These are phyloP conservation scores for Nothophoma quercina DNA, from an alignment of 2,329 filamentous ascomycete species.

Conservation along the genomic window DNA sequence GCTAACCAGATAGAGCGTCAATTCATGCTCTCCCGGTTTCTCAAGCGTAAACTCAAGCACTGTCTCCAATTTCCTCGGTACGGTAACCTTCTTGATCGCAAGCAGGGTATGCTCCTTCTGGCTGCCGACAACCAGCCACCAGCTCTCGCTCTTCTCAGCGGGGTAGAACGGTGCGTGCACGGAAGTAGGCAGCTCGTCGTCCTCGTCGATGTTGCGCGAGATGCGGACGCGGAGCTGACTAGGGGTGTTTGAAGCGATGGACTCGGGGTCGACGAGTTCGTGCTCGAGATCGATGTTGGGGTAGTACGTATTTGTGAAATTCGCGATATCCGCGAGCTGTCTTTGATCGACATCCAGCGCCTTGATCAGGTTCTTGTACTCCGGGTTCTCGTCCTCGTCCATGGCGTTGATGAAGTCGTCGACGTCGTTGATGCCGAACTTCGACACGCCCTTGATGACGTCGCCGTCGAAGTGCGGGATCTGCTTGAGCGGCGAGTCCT, in stretches of 20 bases:
- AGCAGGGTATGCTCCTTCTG: slow-evolving; percentile 86
- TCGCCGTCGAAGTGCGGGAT: slow-evolving; percentile 92
- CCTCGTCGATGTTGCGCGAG: slow-evolving; percentile 78
- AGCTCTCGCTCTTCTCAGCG: slow-evolving; percentile 90
- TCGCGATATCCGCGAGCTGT: slow-evolving; percentile 87
- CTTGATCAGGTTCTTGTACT: slow-evolving; percentile 80
- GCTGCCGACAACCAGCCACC: slow-evolving; percentile 97
- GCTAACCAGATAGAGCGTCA: slow-evolving; percentile 95
- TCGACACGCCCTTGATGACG: slow-evolving; percentile 81
- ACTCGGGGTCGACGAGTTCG: slow-evolving; percentile 80
- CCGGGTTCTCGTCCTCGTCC: slow-evolving; percentile 90
- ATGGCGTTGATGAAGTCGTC: slow-evolving; percentile 99
- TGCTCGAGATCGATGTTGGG: slow-evolving; percentile 94
- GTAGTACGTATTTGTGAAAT: slow-evolving; percentile 96
- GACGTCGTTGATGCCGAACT: slow-evolving; percentile 86
- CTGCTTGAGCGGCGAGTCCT: slow-evolving; percentile 94
- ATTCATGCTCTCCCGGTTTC: slow-evolving; percentile 79
- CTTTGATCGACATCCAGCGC: slow-evolving; percentile 79
- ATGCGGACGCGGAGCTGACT: slow-evolving; percentile 85
- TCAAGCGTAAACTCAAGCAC: slow-evolving; percentile 89
- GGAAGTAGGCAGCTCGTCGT: slow-evolving; percentile 76
- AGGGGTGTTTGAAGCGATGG: slow-evolving; percentile 80
- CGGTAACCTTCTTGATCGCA: slow-evolving; percentile 92
- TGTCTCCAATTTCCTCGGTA: slow-evolving; percentile 78
- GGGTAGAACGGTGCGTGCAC: slow-evolving; percentile 98